These are phyloP conservation scores for Microdochium bolleyi DNA, from an alignment of 2,329 filamentous ascomycete genomes.

Conservation along the genomic window DNA sequence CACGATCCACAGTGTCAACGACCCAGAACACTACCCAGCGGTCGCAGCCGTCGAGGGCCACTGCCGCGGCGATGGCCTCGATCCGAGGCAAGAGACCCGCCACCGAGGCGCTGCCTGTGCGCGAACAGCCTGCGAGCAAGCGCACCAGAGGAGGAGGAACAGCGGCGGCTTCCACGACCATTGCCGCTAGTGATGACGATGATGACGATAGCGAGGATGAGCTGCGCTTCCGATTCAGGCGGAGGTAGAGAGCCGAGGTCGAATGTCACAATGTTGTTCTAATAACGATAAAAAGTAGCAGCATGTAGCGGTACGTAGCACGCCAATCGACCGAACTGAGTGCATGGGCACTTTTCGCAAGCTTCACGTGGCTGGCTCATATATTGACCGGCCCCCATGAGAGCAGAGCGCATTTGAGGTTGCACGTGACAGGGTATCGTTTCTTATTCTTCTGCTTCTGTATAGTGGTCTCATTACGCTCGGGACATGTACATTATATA, in stretches of 20 bases:
- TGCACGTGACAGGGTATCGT: too few species aligned
- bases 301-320: too few species aligned
- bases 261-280: slow-evolving; percentile 1
- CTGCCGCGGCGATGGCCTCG: background rate
- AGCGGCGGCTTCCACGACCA: slow-evolving; percentile 24
- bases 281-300: too few species aligned
- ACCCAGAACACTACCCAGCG: slow-evolving; percentile 4
- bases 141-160: slow-evolving; percentile 19
- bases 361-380: too few species aligned
- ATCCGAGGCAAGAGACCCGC: background rate
- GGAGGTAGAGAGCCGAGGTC: slow-evolving; percentile 24
- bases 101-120: slow-evolving; percentile 1
- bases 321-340: too few species aligned
- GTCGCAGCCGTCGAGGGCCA: slow-evolving; percentile 5
- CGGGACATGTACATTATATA: too few species aligned
- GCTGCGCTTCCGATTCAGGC: slow-evolving; percentile 47
- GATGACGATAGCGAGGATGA: slow-evolving; percentile 47
- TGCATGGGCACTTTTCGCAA: too few species aligned
- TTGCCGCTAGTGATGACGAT: slow-evolving; percentile 18
- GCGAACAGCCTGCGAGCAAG: slow-evolving; percentile 15
- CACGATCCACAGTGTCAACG: background rate
- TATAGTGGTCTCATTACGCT: too few species aligned
- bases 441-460: too few species aligned
- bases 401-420: too few species aligned
- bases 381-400: too few species aligned